Evolutionary conservation across 805 yeast genomes (phyloP).

Genomic region (Candida broadrunensis): DNA sequence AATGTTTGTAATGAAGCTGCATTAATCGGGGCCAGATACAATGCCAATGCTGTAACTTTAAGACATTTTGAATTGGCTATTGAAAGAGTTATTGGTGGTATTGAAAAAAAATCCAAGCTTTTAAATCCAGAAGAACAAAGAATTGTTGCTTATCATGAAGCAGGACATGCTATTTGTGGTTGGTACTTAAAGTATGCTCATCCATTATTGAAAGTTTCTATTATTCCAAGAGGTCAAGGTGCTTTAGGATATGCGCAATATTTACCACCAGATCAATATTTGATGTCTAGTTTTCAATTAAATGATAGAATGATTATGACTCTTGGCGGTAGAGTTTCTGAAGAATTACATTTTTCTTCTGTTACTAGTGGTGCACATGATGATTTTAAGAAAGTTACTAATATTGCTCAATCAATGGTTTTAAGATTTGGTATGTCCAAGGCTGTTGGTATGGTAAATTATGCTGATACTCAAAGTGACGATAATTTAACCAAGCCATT

Average conservation of each 20-base stretch:
- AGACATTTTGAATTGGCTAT: constrained; percentile 93
- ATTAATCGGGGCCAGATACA: constrained; percentile 86
- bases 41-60: constrained; percentile 65
- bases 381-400: constrained; percentile 93
- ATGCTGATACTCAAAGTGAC: constrained; percentile 67
- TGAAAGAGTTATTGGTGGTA: constrained; percentile 95
- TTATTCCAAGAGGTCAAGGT: constrained; percentile 95
- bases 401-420: constrained; percentile 92
- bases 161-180: constrained; percentile 98
- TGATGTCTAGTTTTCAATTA: constrained; percentile 74
- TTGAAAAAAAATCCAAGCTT: constrained; percentile 84
- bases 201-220: constrained; percentile 91
- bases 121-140: constrained; percentile 82
- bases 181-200: constrained; percentile 92
- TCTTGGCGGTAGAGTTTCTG: constrained; percentile 94
- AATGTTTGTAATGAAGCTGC: constrained; percentile 98
- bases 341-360: constrained; percentile 86
- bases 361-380: constrained; percentile 96
- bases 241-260: constrained; percentile 98
- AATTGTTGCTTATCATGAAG: constrained; percentile 96
- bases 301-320: constrained; percentile 94
- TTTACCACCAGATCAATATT: constrained; percentile 86
- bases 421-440: constrained; percentile 87
- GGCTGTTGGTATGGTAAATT: constrained; percentile 78
- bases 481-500: constrained; percentile 78